A percentile compares a stretch with the other conserved stretches of the same genome.
Conservation (phyloP, 139 green algal genomes). For the Ettlia oleoabundans region DNA sequence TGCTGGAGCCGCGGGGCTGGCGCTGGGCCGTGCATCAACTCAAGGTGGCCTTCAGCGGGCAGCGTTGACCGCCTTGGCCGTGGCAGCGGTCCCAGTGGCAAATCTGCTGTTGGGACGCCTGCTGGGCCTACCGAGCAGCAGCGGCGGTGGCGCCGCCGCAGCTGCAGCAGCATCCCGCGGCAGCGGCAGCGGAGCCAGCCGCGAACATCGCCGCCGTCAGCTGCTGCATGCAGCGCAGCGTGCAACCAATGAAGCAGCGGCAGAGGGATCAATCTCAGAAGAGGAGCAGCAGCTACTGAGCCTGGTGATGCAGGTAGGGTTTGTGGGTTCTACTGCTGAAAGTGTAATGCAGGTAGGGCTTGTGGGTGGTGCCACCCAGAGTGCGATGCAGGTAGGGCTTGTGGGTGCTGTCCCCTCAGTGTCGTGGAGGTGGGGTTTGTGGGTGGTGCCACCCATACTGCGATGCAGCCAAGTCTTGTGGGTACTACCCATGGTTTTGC, state of each 20-base stretch:
- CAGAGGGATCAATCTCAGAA: neutral
- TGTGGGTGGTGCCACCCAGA: too few relatives aligned
- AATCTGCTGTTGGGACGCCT: neutral
- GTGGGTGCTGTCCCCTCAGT: too few relatives aligned
- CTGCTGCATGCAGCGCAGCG: neutral
- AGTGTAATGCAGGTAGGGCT: too few relatives aligned
- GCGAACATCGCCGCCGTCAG: neutral
- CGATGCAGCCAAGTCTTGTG: too few relatives aligned
- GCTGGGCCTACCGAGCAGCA: neutral
- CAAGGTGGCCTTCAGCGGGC: neutral
- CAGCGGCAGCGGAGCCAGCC: neutral
- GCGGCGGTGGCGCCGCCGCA: neutral
- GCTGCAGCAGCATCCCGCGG: neutral
- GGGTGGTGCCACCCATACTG: too few relatives aligned
- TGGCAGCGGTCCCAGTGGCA: slow-evolving; percentile 1
- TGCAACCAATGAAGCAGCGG: neutral
- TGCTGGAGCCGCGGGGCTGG: neutral
- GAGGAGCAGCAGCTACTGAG: neutral
- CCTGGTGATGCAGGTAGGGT: too few relatives aligned
- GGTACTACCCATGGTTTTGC: too few relatives aligned
- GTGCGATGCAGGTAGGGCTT: too few relatives aligned
- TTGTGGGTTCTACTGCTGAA: too few relatives aligned
- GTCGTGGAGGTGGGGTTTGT: too few relatives aligned
- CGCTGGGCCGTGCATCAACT: neutral
- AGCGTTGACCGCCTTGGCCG: neutral